Evolutionary conservation across 2,329 filamentous ascomycete species (phyloP).

Genomic region (Aspergillus quadrilineatus): DNA sequence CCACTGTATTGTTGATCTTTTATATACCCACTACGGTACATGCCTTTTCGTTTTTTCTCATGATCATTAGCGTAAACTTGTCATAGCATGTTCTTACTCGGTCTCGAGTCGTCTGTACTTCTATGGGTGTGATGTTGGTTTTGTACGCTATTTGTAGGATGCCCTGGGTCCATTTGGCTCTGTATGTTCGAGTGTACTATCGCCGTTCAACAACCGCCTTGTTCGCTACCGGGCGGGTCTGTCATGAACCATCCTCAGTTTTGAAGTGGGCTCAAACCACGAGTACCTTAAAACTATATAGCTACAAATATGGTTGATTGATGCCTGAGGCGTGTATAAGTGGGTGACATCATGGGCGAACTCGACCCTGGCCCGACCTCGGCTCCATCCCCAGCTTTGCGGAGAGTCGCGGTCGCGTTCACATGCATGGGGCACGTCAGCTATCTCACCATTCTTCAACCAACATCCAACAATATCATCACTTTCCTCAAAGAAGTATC

Average conservation of each 20-base stretch:
- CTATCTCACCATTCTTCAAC: background rate
- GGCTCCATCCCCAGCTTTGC: conserved; percentile 13
- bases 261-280: no score
- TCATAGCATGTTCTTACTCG: background rate
- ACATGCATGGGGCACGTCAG: conserved; percentile 13
- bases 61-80: conserved; percentile 6
- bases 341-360: conserved; percentile 6
- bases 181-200: background rate
- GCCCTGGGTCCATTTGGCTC: background rate
- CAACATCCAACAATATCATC: background rate
- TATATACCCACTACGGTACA: conserved; percentile 5
- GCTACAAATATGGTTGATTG: no score
- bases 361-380: conserved; percentile 1
- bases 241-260: no score
- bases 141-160: no score
- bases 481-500: background rate
- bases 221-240: no score
- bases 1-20: background rate
- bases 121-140: background rate
- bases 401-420: background rate
- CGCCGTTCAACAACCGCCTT: no score
- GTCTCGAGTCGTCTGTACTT: background rate
- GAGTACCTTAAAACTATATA: no score
- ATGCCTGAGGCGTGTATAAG: no score
- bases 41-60: background rate